Conservation (phyloP, 176 grass and related monocot species). For the Hordeum vulgare region DNA sequence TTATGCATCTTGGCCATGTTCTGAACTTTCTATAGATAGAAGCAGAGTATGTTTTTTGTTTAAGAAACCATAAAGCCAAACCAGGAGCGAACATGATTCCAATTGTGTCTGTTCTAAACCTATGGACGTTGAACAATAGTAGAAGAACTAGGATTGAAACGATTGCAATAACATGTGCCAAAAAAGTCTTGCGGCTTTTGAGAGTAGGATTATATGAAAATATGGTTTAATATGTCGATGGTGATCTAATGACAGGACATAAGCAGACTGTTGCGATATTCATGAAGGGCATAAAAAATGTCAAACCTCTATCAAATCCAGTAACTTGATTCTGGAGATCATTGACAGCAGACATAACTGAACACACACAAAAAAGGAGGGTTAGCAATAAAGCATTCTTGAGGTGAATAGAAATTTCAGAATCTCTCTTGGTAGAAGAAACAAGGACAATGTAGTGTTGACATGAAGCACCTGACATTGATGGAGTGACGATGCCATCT, state of each 20-base stretch:
- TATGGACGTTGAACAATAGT: slow-evolving; percentile 87
- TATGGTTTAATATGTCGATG: background rate
- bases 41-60: background rate
- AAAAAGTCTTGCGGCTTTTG: background rate
- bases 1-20: too few species aligned
- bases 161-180: slow-evolving; percentile 80
- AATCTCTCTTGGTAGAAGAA: background rate
- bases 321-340: slow-evolving; percentile 57
- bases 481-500: too few species aligned
- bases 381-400: too few species aligned
- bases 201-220: background rate
- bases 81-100: slow-evolving; percentile 89
- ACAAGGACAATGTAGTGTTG: background rate
- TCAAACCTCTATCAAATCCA: slow-evolving; percentile 69
- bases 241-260: background rate
- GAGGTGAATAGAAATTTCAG: background rate
- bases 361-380: too few species aligned
- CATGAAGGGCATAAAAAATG: background rate
- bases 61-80: slow-evolving; percentile 75
- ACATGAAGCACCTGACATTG: too few species aligned
- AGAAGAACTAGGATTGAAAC: slow-evolving; percentile 63
- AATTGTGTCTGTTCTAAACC: slow-evolving; percentile 88
- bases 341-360: too few species aligned
- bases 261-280: background rate
- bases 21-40: too few species aligned